phyloP scores from a whole-genome alignment of 2,329 filamentous ascomycete genomes.

The Coleophoma crateriformis region DNA sequence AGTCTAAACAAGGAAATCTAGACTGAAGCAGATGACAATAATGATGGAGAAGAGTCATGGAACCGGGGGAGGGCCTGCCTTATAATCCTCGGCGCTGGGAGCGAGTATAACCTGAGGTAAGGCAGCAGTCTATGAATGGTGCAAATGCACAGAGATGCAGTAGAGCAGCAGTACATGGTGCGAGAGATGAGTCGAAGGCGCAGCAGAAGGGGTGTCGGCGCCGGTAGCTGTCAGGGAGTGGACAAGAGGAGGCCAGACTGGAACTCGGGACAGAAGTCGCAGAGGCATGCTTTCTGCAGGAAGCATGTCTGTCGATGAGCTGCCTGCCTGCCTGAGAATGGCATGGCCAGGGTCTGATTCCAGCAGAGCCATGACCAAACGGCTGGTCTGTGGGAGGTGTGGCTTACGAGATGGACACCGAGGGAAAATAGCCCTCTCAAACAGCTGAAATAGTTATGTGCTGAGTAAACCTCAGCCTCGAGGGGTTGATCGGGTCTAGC shows the following conservation, averaged over 20 bases:
- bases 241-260: neutral
- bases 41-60: conserved; percentile 25
- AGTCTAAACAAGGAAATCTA: conserved; percentile 15
- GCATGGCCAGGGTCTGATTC: neutral
- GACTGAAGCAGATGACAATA: conserved; percentile 14
- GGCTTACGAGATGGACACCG: conserved; percentile 7
- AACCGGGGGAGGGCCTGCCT: conserved; percentile 22
- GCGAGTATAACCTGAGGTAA: conserved; percentile 15
- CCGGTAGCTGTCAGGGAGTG: neutral
- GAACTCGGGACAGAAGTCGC: neutral
- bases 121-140: conserved; percentile 20
- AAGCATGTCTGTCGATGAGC: too few relatives aligned
- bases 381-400: conserved; percentile 12
- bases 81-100: conserved; percentile 18
- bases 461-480: conserved; percentile 24
- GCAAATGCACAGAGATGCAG: conserved; percentile 18
- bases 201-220: conserved; percentile 4
- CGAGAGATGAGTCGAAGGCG: conserved; percentile 18
- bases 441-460: conserved; percentile 21
- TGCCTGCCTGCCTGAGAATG: neutral
- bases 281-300: neutral
- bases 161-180: conserved; percentile 13
- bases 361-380: conserved; percentile 13
- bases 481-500: neutral
- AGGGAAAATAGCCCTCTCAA: conserved; percentile 1